Percentiles rank a stretch among this genome's conserved stretches.
Evolutionary conservation across 2,329 filamentous ascomycete genomes (phyloP).

Genomic region (Aspergillus sp.): DNA sequence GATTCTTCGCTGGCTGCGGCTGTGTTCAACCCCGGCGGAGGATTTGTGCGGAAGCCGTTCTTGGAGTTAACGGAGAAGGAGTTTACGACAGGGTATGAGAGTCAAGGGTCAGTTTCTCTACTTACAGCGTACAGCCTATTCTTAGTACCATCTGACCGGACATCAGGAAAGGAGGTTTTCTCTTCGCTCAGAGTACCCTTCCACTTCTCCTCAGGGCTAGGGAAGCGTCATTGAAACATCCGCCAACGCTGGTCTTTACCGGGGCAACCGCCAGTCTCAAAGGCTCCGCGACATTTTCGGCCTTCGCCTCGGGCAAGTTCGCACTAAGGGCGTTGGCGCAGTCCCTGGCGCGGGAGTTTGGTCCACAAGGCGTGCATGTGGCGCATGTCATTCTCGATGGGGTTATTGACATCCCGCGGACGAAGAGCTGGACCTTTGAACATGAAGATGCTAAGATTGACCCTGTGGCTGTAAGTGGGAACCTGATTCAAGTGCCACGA

Average conservation of each 20-base stretch:
- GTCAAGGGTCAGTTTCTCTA: constrained; percentile 39
- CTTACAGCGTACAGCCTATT: background rate
- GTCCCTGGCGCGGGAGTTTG: constrained; percentile 74
- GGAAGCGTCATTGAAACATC: constrained; percentile 45
- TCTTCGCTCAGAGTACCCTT: constrained; percentile 66
- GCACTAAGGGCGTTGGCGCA: constrained; percentile 67
- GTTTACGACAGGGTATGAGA: constrained; percentile 46
- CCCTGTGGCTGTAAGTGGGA: constrained; percentile 59
- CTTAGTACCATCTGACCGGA: too few species aligned
- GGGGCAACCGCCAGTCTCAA: constrained; percentile 76
- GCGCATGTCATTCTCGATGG: constrained; percentile 78
- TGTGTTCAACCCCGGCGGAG: constrained; percentile 55
- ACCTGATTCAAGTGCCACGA: background rate
- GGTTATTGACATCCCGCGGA: constrained; percentile 71
- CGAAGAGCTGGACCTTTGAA: constrained; percentile 53
- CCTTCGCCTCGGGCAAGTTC: constrained; percentile 75
- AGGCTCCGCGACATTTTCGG: constrained; percentile 60
- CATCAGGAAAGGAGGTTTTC: constrained; percentile 56
- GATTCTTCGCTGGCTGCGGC: constrained; percentile 44
- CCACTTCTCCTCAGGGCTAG: constrained; percentile 61
- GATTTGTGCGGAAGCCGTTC: constrained; percentile 54
- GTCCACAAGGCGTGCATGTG: constrained; percentile 75
- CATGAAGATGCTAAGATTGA: constrained; percentile 62
- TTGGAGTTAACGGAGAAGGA: constrained; percentile 55
- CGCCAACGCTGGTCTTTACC: constrained; percentile 76